A percentile compares a stretch with the other conserved stretches of the same genome.
phyloP scores from a whole-genome alignment of 345 rosid species.

The Hirschfeldia incana region DNA sequence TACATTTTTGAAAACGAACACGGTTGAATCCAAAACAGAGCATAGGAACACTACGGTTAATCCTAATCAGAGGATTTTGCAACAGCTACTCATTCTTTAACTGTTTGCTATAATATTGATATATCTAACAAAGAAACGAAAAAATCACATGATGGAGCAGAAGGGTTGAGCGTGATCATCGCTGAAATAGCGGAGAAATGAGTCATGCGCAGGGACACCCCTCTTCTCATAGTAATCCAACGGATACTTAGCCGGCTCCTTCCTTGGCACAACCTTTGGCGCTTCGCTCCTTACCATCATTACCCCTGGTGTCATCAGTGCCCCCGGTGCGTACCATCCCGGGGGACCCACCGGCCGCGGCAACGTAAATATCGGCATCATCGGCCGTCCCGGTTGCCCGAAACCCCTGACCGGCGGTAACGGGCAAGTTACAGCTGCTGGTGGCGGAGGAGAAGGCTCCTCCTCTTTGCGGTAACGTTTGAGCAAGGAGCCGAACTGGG shows the following conservation, averaged over 20 bases:
- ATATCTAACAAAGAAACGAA: background rate
- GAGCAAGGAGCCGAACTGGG: constrained; percentile 8
- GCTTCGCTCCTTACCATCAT: constrained; percentile 5
- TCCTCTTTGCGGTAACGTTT: constrained; percentile 19
- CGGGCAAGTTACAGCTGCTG: constrained; percentile 1
- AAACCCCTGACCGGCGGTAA: background rate
- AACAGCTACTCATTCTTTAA: background rate
- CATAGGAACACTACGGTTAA: background rate
- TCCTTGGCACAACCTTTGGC: background rate
- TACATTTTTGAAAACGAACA: background rate
- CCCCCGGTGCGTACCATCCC: constrained; percentile 1
- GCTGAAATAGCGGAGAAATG: constrained; percentile 1
- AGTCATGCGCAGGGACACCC: background rate
- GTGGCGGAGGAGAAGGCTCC: background rate
- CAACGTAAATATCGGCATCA: constrained; percentile 16
- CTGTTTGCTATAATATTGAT: background rate
- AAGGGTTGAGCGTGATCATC: constrained; percentile 22
- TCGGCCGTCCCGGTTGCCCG: background rate
- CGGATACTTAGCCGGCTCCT: constrained; percentile 23
- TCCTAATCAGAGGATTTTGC: background rate
- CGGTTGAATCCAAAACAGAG: no score
- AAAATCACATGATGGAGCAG: constrained; percentile 28
- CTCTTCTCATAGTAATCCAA: constrained; percentile 1
- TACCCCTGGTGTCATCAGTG: background rate
- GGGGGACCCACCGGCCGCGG: constrained; percentile 15